Conservation (phyloP, 2,329 filamentous ascomycete species). For the Neonectria sp. region DNA sequence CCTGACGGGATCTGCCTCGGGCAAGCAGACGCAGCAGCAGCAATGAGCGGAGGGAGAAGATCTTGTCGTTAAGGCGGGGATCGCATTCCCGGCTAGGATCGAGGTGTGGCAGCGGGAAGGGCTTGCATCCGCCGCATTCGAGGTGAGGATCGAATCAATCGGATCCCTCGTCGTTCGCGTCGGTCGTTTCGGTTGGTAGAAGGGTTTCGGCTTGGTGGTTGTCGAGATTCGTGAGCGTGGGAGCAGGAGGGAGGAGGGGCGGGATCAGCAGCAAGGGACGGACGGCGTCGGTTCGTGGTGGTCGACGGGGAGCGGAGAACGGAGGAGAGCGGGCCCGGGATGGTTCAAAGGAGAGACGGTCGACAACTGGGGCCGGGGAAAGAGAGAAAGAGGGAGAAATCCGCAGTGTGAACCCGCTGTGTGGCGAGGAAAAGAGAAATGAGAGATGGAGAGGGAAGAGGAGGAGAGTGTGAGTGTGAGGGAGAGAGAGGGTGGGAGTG, state of each 20-base stretch:
- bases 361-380: constrained; percentile 27
- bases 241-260: constrained; percentile 23
- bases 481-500: background rate
- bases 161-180: background rate
- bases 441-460: constrained; percentile 17
- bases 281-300: constrained; percentile 26
- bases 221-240: constrained; percentile 12
- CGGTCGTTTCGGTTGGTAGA: constrained; percentile 4
- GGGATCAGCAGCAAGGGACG: constrained; percentile 31
- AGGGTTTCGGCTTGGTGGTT: constrained; percentile 16
- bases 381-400: constrained; percentile 18
- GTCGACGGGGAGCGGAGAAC: background rate
- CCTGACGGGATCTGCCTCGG: constrained; percentile 31
- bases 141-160: constrained; percentile 25
- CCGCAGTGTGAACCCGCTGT: constrained; percentile 31
- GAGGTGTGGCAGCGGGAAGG: constrained; percentile 35
- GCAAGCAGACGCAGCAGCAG: constrained; percentile 25
- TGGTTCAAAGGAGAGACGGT: constrained; percentile 34
- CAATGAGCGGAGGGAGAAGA: constrained; percentile 11
- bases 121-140: constrained; percentile 43
- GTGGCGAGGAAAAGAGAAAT: constrained; percentile 20
- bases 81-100: constrained; percentile 48
- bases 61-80: constrained; percentile 39
- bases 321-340: constrained; percentile 27
- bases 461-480: constrained; percentile 18